Evolutionary conservation across 2,329 filamentous ascomycete species (phyloP), one percentile per base, ranked within the genome.

Genomic region (Xylaria digitata): DNA sequence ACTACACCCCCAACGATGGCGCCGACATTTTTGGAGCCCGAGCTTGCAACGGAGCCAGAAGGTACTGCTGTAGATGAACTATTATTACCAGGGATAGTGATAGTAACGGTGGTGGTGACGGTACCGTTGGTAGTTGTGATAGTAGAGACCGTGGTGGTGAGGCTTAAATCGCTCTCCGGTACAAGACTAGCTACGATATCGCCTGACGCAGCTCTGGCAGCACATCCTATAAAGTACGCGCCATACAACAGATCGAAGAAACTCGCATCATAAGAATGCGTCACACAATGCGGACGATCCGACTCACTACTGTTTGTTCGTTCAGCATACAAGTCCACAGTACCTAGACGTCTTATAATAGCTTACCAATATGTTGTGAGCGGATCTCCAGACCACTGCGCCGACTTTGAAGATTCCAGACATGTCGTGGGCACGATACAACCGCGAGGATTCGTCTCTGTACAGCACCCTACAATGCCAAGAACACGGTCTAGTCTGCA

Each of bases 361-460:
- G 50, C 73, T 70, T 71, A 76, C 74, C 74, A 76, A 45, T 69
- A 64, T 43, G 70, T 71, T 2, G 75, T 76, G 49, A 63, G 56
- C 5, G 69, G 15, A 69, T 72, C 69, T 30, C 61, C 67, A n/a
- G 71, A 63, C 64, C 61, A 67, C 17, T 64, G 43, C 13, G 54
- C 17, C 23, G 68, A 66, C 46, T 17, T 57, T 13, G 57, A 70
- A 9, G 72, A 72, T 23, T 75, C 74, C 11, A 78, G 45, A 50
- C 76, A 78, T n/a, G 70, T 59, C 13, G 75, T 77, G 26, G 75
- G 70, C 32, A 78, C 63, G 54, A 50, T 71, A 61, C 76, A 77
- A 55, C 67, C 53, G 30, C 61, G 68, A 40, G 65, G 66, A 45
- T 74, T 72, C 11, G 50, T 30, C 37, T 63, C 70, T 6, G 60